Evolutionary conservation across 148 eudicot genomes (phyloP), one percentile per base, ranked within the genome.

Genomic region (Camellia lanceoleosa): DNA sequence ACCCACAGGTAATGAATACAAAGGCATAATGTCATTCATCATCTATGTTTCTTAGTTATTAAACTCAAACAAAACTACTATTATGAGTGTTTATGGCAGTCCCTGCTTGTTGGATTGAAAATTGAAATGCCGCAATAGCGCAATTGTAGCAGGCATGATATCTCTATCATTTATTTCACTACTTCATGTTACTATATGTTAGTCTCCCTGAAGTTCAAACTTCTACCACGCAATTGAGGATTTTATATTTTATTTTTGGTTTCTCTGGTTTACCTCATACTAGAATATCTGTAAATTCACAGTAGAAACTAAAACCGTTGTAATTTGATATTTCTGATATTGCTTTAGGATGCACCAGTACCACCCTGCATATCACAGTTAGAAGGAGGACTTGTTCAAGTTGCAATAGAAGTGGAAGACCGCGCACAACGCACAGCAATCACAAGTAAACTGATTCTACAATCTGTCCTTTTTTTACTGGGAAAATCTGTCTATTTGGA

Each of bases 401-500:
- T 95, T 74, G 99, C 99, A 10, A 93, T 95, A 77, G 99, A 95
- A 88, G 99, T 95, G 43, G 99, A 95, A 89, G 97, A 95, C 88
- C 99, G 99, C 78, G 94, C 97, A 30, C 92, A 90, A 63, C 99
- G 97, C 23, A 92, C 99, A 23, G 99, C 99, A 80, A 85, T 95
- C 69, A 93, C 93, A 85, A 90, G 99, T 93, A 89, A 86, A 77
- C 43, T 65, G 8, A 41, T 75, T 62, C 18, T 80, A 62, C 13
- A 59, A 19, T 75, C 9, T 19, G 15, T 78, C 55, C 55, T n/a
- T 11, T 4, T 43, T 23, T 68, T 44, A 5, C 55, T 11, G 23
- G 52, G 10, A 38, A 58, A 74, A 58, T 74, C 52, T 75, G 14
- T 18, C 14, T 5, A 0, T 46, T 42, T 14, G 16, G 72, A 68